A percentile compares a stretch with the other conserved stretches of the same genome.
Evolutionary conservation across 208 protist genomes (phyloP).

Genomic region (Trypanosoma cruzi): DNA sequence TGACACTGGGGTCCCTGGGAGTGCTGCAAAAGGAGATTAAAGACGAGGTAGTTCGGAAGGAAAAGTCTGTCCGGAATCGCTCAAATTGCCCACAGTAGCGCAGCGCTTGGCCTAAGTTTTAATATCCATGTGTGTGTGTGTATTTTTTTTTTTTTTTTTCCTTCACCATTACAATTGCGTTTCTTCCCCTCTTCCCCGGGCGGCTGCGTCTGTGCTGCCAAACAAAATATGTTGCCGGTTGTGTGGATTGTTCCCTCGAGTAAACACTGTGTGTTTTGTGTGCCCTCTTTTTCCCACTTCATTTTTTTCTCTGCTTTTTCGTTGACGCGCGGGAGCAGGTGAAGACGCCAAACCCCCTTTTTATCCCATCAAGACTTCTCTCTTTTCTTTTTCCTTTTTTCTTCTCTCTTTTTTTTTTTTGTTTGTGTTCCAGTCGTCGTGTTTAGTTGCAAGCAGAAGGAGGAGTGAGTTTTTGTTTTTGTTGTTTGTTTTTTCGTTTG

Average conservation of each 20-base stretch:
- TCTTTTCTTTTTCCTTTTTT: slow-evolving; percentile 1
- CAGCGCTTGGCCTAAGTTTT: neutral
- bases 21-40: slow-evolving; percentile 76
- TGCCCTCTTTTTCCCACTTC: too few relatives aligned
- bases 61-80: neutral
- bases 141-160: neutral
- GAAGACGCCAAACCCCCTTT: too few relatives aligned
- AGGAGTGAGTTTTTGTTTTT: neutral
- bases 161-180: neutral
- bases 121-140: neutral
- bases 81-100: neutral
- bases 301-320: too few relatives aligned
- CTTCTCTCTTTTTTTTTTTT: slow-evolving; percentile 9
- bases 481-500: neutral
- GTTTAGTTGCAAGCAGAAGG: neutral
- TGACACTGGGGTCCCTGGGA: slow-evolving; percentile 81
- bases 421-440: neutral
- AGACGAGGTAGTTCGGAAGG: slow-evolving; percentile 48
- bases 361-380: too few relatives aligned
- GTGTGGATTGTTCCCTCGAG: too few relatives aligned
- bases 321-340: too few relatives aligned
- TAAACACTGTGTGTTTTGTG: too few relatives aligned
- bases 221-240: too few relatives aligned
- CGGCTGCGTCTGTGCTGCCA: too few relatives aligned
- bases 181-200: neutral